Base-by-base conservation (phyloP, 75 land plant species). In the Picea glauca region DNA sequence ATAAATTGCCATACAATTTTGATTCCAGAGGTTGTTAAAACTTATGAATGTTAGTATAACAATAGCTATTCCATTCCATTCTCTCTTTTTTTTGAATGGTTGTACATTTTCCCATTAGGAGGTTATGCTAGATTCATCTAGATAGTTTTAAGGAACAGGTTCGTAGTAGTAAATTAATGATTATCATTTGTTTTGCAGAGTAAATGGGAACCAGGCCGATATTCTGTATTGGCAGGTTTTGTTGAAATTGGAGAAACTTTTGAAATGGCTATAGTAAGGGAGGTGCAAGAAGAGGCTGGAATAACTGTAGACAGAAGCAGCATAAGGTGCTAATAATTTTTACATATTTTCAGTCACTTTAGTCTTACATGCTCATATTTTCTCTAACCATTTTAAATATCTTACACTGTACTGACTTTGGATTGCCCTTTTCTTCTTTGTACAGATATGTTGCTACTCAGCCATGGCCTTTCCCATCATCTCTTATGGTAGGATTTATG, bases 401-500 rank as follows among this genome's bases (percentile, higher is more conserved):
- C 5, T 35, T 31, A 31, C 74, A 23, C 32, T 33, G 75, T 60
- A 21, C 76, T 78, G 30, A 46, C n/a, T 56, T 70, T 35, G 50
- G 23, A 38, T 70, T 15, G 31, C 73, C n/a, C 46, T 15, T 43
- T 70, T 40, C 20, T 40, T 70, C 73, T 66, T 66, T 40, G 54
- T 70, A 40, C 78, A 86, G 88, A 62, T 86, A 86, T 75, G 60
- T 78, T 50, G 83, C 86, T 13, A 78, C 82, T 50, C 88, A 86
- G 57, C 88, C 88, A 50, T 86, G 88, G 88, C 88, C 88, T 14
- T 86, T 86, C 75, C 88, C 88, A 18, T 84, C 87, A 46, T 86
- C 88, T 13, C 78, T 86, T 13, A 86, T 86, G 88, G 86, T 86
- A 26, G 88, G 86, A 72, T 86, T 86, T 59, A 72, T 74, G n/a